Conservation (phyloP, 139 green algal genomes). For the Coelastrella sp. region DNA sequence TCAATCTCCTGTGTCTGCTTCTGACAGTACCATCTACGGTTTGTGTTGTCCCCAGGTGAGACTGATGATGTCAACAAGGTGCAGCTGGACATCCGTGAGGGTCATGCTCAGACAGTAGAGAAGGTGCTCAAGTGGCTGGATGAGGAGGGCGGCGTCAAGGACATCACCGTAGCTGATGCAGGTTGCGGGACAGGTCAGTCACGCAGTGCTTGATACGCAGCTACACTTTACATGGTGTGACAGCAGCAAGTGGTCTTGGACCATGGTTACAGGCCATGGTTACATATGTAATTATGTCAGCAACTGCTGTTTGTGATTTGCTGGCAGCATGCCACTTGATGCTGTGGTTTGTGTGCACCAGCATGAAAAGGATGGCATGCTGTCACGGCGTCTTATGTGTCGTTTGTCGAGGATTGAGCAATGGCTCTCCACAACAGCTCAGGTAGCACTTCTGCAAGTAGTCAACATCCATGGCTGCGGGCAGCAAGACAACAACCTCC, state of each 20-base stretch:
- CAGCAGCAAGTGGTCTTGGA: too few relatives aligned
- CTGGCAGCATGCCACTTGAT: background rate
- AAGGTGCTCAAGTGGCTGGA: slow-evolving; percentile 95
- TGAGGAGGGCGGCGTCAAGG: slow-evolving; percentile 84
- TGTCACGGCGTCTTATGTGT: too few relatives aligned
- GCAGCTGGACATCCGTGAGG: slow-evolving; percentile 95
- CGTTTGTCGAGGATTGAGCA: too few relatives aligned
- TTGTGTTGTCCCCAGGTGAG: slow-evolving; percentile 61
- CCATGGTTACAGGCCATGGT: too few relatives aligned
- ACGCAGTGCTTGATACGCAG: background rate
- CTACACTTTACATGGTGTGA: too few relatives aligned
- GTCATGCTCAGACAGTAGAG: slow-evolving; percentile 97
- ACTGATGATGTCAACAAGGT: slow-evolving; percentile 99
- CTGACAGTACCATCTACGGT: background rate
- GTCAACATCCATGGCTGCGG: too few relatives aligned
- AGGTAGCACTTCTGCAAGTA: too few relatives aligned
- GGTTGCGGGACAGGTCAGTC: slow-evolving; percentile 93
- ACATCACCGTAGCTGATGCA: slow-evolving; percentile 87
- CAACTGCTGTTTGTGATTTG: background rate
- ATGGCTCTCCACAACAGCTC: too few relatives aligned
- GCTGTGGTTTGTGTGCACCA: background rate
- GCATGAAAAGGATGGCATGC: background rate
- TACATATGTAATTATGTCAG: too few relatives aligned
- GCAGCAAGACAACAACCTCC: too few relatives aligned
- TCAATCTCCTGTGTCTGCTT: too few relatives aligned